Conservation (phyloP, 2,329 filamentous ascomycete genomes). For the Penicillium sp. region DNA sequence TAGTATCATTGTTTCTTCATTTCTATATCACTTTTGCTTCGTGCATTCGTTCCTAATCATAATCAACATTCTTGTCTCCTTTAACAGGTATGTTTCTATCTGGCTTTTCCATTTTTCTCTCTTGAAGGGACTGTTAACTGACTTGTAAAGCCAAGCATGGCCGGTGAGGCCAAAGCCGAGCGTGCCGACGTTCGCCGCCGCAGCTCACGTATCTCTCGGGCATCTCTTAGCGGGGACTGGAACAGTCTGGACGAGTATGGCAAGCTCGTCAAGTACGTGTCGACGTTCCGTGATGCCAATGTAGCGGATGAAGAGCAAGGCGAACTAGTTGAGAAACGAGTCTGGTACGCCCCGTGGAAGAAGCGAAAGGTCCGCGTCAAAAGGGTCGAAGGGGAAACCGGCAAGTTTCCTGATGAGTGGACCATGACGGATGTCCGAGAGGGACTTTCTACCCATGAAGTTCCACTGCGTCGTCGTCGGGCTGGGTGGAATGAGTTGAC, state of each 20-base stretch:
- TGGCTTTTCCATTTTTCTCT: neutral
- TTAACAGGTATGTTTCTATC: neutral
- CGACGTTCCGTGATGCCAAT: constrained; percentile 59
- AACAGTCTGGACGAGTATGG: constrained; percentile 59
- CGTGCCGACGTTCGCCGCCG: constrained; percentile 26
- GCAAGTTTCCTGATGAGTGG: constrained; percentile 62
- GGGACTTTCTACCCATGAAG: constrained; percentile 59
- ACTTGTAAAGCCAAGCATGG: constrained; percentile 18
- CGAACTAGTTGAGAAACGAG: constrained; percentile 49
- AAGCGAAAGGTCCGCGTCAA: constrained; percentile 36
- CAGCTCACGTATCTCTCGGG: constrained; percentile 37
- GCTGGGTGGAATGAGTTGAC: constrained; percentile 70
- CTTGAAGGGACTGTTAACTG: neutral
- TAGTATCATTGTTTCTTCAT: neutral
- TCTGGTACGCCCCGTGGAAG: constrained; percentile 61
- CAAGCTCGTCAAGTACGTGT: constrained; percentile 65
- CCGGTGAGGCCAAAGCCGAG: constrained; percentile 17
- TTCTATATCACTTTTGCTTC: neutral
- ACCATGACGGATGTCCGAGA: constrained; percentile 65
- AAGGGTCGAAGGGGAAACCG: constrained; percentile 24
- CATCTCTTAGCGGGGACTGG: constrained; percentile 35
- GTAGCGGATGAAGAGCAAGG: constrained; percentile 42
- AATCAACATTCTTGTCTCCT: neutral
- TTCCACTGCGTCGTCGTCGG: constrained; percentile 61
- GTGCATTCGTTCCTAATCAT: neutral